These are phyloP conservation scores for Sanghuangporus weigelae DNA, from an alignment of 1,284 basidiomycete species.

Conservation along the genomic window DNA sequence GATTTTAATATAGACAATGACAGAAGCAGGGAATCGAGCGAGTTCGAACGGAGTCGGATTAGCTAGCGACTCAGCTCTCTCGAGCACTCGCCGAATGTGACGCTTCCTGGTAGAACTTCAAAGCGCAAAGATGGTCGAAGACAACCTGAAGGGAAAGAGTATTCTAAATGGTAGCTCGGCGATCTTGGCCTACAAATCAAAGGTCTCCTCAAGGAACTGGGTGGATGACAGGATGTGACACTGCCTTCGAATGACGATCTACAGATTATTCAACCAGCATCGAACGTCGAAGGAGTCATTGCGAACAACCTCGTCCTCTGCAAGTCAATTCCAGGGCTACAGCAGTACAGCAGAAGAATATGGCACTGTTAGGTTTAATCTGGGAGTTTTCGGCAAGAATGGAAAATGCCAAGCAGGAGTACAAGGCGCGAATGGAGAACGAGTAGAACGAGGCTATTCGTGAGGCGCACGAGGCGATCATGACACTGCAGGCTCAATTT, in stretches of 20 bases:
- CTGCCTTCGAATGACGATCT: conserved; percentile 71
- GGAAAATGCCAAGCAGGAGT: conserved; percentile 71
- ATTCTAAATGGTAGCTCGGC: conserved; percentile 70
- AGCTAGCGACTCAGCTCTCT: conserved; percentile 75
- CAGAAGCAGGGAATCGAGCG: conserved; percentile 84
- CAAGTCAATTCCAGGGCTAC: conserved; percentile 67
- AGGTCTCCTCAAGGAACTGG: conserved; percentile 72
- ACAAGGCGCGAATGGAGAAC: conserved; percentile 54
- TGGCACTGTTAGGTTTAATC: conserved; percentile 79
- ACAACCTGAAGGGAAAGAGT: conserved; percentile 48
- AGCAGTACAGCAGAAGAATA: conserved; percentile 93
- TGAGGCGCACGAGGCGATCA: too few relatives aligned
- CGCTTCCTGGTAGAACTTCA: conserved; percentile 44
- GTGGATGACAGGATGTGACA: conserved; percentile 75
- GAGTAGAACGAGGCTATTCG: too few relatives aligned
- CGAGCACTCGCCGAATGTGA: conserved; percentile 71
- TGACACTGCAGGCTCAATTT: too few relatives aligned
- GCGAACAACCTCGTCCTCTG: conserved; percentile 89
- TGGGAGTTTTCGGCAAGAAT: conserved; percentile 76
- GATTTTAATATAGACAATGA: conserved; percentile 56
- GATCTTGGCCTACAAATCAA: conserved; percentile 89
- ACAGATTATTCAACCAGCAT: conserved; percentile 45
- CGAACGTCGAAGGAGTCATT: conserved; percentile 75
- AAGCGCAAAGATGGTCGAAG: conserved; percentile 58
- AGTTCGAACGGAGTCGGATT: conserved; percentile 68